Evolutionary conservation across 805 yeast species (phyloP).

Genomic region (Ogataea siamensis): DNA sequence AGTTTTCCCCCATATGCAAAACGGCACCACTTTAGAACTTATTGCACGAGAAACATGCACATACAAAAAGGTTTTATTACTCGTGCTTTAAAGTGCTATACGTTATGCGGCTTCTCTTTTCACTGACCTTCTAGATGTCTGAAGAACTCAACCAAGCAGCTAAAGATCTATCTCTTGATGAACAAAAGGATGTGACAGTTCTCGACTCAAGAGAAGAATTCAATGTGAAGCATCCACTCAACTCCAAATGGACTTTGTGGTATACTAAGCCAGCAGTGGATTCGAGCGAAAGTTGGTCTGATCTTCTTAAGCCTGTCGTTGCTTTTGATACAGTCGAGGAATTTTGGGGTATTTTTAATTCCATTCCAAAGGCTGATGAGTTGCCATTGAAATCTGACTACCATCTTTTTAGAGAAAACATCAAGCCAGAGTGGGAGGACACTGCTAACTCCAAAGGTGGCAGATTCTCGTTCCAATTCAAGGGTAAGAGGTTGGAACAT

Average conservation of each 20-base stretch:
- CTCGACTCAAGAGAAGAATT: slow-evolving; percentile 62
- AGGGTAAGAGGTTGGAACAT: slow-evolving; percentile 45
- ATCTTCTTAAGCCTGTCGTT: slow-evolving; percentile 87
- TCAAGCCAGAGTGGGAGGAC: slow-evolving; percentile 99
- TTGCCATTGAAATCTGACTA: slow-evolving; percentile 91
- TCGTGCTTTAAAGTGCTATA: no score
- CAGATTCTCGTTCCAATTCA: slow-evolving; percentile 83
- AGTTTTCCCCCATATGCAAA: no score
- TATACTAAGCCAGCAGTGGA: slow-evolving; percentile 90
- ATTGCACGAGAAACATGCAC: no score
- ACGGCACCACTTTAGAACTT: no score
- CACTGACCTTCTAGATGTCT: slow-evolving; percentile 27
- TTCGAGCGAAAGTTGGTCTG: slow-evolving; percentile 83
- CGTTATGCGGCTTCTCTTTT: no score
- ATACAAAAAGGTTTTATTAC: no score
- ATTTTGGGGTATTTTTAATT: slow-evolving; percentile 97
- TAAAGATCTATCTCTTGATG: slow-evolving; percentile 36
- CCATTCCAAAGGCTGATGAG: slow-evolving; percentile 88
- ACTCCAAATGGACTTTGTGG: slow-evolving; percentile 94
- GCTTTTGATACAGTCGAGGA: slow-evolving; percentile 94
- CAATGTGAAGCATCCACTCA: slow-evolving; percentile 83
- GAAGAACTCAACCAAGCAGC: slow-evolving; percentile 36
- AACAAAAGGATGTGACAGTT: slow-evolving; percentile 44
- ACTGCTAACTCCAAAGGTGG: slow-evolving; percentile 85
- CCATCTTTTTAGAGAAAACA: slow-evolving; percentile 89